These are phyloP conservation scores for Aspergillus floridensis DNA, from an alignment of 2,329 filamentous ascomycete genomes.

Conservation along the genomic window DNA sequence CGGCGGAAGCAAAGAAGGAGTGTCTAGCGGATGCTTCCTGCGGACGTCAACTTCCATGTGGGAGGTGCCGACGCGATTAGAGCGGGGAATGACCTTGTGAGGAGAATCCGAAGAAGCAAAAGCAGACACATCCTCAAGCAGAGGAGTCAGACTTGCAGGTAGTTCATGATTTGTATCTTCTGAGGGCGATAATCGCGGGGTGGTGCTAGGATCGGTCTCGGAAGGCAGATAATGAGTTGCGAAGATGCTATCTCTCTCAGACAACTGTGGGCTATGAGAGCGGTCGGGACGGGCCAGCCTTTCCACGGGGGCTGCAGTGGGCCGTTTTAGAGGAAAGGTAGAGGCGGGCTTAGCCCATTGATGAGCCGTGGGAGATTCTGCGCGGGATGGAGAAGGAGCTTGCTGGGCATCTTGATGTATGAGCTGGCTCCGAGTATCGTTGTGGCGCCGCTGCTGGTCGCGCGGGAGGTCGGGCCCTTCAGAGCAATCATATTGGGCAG, in stretches of 20 bases:
- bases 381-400: constrained; percentile 32
- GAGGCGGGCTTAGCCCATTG: constrained; percentile 33
- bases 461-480: constrained; percentile 23
- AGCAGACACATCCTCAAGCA: constrained; percentile 31
- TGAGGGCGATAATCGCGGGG: constrained; percentile 36
- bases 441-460: constrained; percentile 39
- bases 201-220: constrained; percentile 45
- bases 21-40: constrained; percentile 30
- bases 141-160: constrained; percentile 32
- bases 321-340: constrained; percentile 36
- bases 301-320: constrained; percentile 32
- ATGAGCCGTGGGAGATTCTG: constrained; percentile 38
- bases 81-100: constrained; percentile 31
- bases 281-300: constrained; percentile 25
- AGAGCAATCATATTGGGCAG: constrained; percentile 40
- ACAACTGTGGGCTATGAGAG: constrained; percentile 51
- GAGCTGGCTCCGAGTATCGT: constrained; percentile 29
- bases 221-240: constrained; percentile 59
- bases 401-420: constrained; percentile 30
- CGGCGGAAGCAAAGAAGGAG: constrained; percentile 28
- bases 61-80: constrained; percentile 29
- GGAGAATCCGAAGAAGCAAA: constrained; percentile 25
- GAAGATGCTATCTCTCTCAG: constrained; percentile 63
- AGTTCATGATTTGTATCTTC: constrained; percentile 29
- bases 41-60: constrained; percentile 40